These are phyloP conservation scores for Cyclostephanos tholiformis DNA, from an alignment of 108 stramenopile genomes.

Conservation along the genomic window DNA sequence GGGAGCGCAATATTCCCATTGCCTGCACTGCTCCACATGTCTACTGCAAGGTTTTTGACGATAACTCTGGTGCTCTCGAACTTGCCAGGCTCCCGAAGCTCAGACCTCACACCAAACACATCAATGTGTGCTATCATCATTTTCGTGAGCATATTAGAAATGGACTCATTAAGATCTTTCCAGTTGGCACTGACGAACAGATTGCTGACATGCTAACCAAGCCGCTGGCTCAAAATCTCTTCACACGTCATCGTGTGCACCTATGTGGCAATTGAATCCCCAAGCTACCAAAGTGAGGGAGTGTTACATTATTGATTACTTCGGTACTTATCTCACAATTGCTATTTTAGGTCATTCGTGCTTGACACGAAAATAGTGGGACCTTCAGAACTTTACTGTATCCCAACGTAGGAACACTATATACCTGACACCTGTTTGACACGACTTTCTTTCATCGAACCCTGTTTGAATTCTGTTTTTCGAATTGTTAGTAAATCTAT, in stretches of 20 bases:
- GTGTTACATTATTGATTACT: too few relatives aligned
- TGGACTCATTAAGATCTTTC: slow-evolving; percentile 36
- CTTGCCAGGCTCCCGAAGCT: slow-evolving; percentile 15
- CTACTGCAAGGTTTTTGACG: slow-evolving; percentile 46
- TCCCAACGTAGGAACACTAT: too few relatives aligned
- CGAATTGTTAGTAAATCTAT: too few relatives aligned
- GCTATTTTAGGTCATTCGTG: too few relatives aligned
- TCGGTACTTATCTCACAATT: too few relatives aligned
- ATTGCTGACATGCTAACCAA: slow-evolving; percentile 21
- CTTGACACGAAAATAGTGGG: too few relatives aligned
- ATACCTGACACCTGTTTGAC: too few relatives aligned
- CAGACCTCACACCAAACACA: slow-evolving; percentile 34
- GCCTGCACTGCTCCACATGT: slow-evolving; percentile 12
- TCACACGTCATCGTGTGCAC: neutral
- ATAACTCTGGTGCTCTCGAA: slow-evolving; percentile 39
- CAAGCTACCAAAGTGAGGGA: too few relatives aligned
- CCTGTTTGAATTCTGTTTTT: too few relatives aligned
- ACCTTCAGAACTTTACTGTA: too few relatives aligned
- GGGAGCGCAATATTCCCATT: slow-evolving; percentile 3
- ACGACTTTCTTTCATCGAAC: too few relatives aligned
- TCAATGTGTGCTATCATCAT: slow-evolving; percentile 33
- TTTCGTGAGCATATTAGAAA: slow-evolving; percentile 34
- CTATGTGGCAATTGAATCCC: neutral
- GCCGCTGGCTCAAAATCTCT: slow-evolving; percentile 11
- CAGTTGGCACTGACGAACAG: slow-evolving; percentile 26